Base-by-base conservation (phyloP, 768 basidiomycete species). In the Cyclocybe cylindracea region DNA sequence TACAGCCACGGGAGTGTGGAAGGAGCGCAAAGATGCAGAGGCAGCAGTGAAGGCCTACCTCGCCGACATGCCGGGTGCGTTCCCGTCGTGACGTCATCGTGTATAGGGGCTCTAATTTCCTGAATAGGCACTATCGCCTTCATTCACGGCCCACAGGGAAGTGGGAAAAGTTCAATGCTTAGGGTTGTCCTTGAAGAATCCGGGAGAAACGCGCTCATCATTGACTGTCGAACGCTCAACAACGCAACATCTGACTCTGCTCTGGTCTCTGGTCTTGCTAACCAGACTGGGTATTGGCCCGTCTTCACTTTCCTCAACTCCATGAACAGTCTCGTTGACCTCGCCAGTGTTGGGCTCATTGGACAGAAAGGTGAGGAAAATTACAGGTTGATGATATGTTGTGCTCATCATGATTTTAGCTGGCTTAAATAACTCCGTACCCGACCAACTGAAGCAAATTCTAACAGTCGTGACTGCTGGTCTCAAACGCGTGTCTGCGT, bases 271-370 rank as follows among this genome's bases (percentile, higher is more conserved):
- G 74, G 75, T 5, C 73, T 98, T 7, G 94, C 95, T 1, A 70
- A 69, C 5, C 91, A 97, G 61, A 92, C 89, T 0, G 94, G 96
- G 34, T 93, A 92, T 63, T 88, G 85, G 78, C 95, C 94, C 4
- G 78, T 92, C 5, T 95, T 97, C 70, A 86, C 86, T 4, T 89
- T 94, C 70, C 72, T 92, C 44, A 85, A 87, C 60, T 92, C 89
- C 0, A 69, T 92, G 63, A 89, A 82, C 60, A 87, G 82, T 55
- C 70, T 98, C 50, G 83, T 98, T 54, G 96, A 98, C 65, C 78
- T 98, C n/a, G 94, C 92, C 1, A 87, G 86, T 52, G 82, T 94
- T 39, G 95, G 95, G 1, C 63, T 98, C n/a, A 97, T 97, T 59
- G 97, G 97, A 2, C 93, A 97, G 64, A 98, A 98, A 73, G 83